These are phyloP conservation scores for Neonectria sp. DNA, from an alignment of 2,329 filamentous ascomycete species.

Conservation along the genomic window DNA sequence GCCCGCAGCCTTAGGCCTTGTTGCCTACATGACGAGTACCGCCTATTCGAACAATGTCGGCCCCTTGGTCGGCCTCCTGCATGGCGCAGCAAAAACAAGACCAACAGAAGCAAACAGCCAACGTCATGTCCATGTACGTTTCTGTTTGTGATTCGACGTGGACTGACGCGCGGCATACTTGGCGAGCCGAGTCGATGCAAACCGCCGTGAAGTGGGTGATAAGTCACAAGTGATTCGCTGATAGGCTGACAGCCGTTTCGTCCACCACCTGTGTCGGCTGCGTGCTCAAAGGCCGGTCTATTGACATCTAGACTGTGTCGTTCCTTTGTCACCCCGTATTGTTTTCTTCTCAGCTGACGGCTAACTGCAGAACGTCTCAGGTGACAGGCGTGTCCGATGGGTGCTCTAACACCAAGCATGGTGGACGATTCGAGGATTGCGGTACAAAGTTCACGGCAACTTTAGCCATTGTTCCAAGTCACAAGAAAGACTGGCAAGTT, in stretches of 20 bases:
- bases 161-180: background rate
- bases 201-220: background rate
- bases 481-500: background rate
- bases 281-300: background rate
- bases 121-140: background rate
- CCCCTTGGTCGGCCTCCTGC: conserved; percentile 12
- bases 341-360: background rate
- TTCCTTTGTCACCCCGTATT: background rate
- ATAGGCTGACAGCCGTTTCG: too few relatives aligned
- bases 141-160: background rate
- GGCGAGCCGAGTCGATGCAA: background rate
- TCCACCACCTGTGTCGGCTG: background rate
- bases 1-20: background rate
- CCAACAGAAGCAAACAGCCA: background rate
- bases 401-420: background rate
- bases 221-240: background rate
- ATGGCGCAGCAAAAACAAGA: conserved; percentile 2
- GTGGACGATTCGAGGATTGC: background rate
- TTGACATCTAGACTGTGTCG: background rate
- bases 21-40: background rate
- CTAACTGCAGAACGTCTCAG: background rate
- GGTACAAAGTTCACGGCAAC: background rate
- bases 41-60: background rate
- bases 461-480: background rate
- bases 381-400: background rate